Evolutionary conservation across 2,329 filamentous ascomycete species (phyloP).

Genomic region (Monilinia laxa): DNA sequence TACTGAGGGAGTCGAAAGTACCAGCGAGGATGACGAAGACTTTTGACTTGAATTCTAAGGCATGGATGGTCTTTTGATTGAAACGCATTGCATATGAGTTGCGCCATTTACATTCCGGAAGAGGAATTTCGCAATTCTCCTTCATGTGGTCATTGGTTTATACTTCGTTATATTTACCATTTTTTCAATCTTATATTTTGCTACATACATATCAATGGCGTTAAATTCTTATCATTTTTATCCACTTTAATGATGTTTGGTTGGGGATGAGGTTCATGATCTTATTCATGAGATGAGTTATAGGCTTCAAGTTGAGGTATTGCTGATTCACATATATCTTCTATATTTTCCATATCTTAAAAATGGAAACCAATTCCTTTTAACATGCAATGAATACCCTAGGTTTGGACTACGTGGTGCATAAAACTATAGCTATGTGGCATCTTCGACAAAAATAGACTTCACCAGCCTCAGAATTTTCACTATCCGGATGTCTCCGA

Average conservation of each 20-base stretch:
- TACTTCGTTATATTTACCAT: not conserved
- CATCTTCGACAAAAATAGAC: not conserved
- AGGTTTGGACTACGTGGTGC: not conserved
- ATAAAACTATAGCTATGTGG: not conserved
- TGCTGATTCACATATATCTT: not conserved
- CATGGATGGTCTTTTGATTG: not conserved
- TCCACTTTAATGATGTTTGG: not conserved
- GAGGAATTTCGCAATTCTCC: not conserved
- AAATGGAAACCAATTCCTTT: not conserved
- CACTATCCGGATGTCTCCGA: not conserved
- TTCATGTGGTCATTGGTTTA: not conserved
- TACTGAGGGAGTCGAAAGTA: not conserved
- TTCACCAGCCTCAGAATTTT: conserved; percentile 1
- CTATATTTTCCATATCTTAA: not conserved
- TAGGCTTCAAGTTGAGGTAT: not conserved
- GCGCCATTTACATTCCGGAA: not conserved
- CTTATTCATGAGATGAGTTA: not conserved
- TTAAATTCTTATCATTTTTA: not conserved
- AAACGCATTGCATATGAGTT: not conserved
- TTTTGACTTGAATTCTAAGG: not conserved
- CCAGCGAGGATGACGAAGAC: not conserved
- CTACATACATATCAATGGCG: not conserved
- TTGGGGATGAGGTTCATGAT: not conserved
- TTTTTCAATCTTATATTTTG: not conserved
- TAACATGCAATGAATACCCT: not conserved